phyloP scores from a whole-genome alignment of 805 yeast species.

The Starmerella sirachaensis region DNA sequence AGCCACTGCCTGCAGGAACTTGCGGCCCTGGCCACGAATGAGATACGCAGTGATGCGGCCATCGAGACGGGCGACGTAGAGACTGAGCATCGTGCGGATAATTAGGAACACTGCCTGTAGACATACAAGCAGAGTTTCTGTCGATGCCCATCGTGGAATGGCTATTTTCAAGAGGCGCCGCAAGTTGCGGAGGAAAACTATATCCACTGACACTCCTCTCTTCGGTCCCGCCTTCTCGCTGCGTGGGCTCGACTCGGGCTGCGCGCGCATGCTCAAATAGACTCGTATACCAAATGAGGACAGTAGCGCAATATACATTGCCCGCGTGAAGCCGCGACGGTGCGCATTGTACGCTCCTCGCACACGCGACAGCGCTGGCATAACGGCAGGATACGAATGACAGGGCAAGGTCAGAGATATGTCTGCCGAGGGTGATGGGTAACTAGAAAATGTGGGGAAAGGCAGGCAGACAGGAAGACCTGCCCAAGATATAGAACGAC shows the following conservation, averaged over 20 bases:
- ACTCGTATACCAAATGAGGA: constrained; percentile 14
- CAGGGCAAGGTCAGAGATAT: constrained; percentile 3
- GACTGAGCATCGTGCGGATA: constrained; percentile 57
- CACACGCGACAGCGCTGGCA: constrained; percentile 4
- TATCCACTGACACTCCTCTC: constrained; percentile 26
- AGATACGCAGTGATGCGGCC: constrained; percentile 74
- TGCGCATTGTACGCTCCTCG: constrained; percentile 10
- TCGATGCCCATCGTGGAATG: constrained; percentile 26
- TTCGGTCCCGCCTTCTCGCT: background rate
- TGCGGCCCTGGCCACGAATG: constrained; percentile 54
- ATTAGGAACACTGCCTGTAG: constrained; percentile 51
- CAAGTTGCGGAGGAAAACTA: constrained; percentile 24
- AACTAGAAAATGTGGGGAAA: too few species aligned
- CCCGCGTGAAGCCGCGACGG: constrained; percentile 19
- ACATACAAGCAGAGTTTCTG: constrained; percentile 31
- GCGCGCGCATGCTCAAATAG: constrained; percentile 4
- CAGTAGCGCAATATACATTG: constrained; percentile 15
- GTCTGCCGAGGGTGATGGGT: too few species aligned
- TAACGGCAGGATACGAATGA: constrained; percentile 1
- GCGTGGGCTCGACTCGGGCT: background rate
- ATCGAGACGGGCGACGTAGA: constrained; percentile 76
- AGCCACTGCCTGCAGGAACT: constrained; percentile 49
- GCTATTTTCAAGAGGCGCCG: constrained; percentile 26
- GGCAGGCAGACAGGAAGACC: too few species aligned
- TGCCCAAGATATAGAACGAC: too few species aligned